Evolutionary conservation across 306 rosid species (phyloP), one percentile per base, ranked within the genome.

Genomic region (Vigna radiata): DNA sequence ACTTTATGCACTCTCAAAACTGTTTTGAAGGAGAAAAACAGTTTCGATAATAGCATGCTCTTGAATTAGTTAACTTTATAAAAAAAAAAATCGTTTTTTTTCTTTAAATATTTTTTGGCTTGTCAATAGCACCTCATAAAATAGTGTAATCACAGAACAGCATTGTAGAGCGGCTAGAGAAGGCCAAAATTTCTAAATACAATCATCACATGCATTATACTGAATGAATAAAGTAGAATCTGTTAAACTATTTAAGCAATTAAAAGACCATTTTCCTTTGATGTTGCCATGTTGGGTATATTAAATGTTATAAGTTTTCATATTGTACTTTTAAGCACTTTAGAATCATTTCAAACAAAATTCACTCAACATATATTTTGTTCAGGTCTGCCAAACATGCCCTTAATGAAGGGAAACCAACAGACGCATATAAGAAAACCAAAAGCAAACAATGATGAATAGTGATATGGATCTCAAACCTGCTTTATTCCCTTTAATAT

Each of bases 401-500:
- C 13, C 17, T 21, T 17, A 50, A 25, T 41, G 77, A 49, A 37
- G 49, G 64, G 29, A 59, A 59, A 59, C 2, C 6, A 61, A 66
- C 75, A 19, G 9, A 2, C 2, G 48, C 39, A 25, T 2, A 25
- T 37, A 23, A 66, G 62, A 78, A 72, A 73, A 50, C 56, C 17
- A 41, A 29, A 48, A 50, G 19, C 61, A 60, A 68, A 17, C 49
- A 66, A 70, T 11, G 3, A 53, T 11, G 3, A 53, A 33, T 63
- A 71, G 25, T 53, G 64, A 79, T 29, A 50, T 70, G 27, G 47
- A 79, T 44, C 39, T 16, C 61, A 56, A 41, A 95, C 98, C 97
- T 92, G 97, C 82, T 90, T 92, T 74, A 92, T 95, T 73, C 84
- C 76, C 85, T 92, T 92, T 61, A 95, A 78, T 31, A 95, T 27